These are phyloP conservation scores for Hypoxylon lenormandii DNA, from an alignment of 495 filamentous ascomycete species.

Conservation along the genomic window DNA sequence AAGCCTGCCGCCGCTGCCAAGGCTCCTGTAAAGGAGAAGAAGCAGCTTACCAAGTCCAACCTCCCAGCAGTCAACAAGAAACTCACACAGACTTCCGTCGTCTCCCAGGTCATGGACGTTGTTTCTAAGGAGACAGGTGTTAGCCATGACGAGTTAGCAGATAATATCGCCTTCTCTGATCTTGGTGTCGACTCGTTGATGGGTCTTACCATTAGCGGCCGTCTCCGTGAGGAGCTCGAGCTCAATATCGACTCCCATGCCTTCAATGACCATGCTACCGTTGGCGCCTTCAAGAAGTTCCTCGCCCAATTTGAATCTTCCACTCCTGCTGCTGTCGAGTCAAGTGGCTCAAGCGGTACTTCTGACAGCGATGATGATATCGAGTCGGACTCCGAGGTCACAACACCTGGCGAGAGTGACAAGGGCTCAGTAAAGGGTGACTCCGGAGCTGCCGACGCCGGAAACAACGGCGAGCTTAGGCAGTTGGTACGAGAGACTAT, in stretches of 20 bases:
- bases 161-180: conserved; percentile 66
- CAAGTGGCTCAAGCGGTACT: conserved; percentile 48
- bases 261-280: conserved; percentile 66
- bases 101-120: conserved; percentile 68
- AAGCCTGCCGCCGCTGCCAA: conserved; percentile 58
- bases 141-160: conserved; percentile 68
- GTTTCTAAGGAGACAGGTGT: conserved; percentile 76
- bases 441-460: conserved; percentile 40
- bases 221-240: conserved; percentile 68
- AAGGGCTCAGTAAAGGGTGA: conserved; percentile 58
- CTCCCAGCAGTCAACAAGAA: conserved; percentile 59
- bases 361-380: conserved; percentile 59
- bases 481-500: conserved; percentile 69
- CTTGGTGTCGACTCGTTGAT: conserved; percentile 73
- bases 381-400: conserved; percentile 61
- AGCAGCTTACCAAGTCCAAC: conserved; percentile 58
- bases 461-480: conserved; percentile 59
- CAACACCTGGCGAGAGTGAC: conserved; percentile 62
- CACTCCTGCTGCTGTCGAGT: conserved; percentile 48
- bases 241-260: conserved; percentile 66
- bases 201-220: conserved; percentile 65
- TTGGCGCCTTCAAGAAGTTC: conserved; percentile 71
- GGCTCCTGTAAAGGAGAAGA: conserved; percentile 56
- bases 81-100: conserved; percentile 52
- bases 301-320: conserved; percentile 62